Evolutionary conservation across 2,329 filamentous ascomycete species (phyloP), one percentile per base, ranked within the genome.

Genomic region (Lachnellula willkommii): DNA sequence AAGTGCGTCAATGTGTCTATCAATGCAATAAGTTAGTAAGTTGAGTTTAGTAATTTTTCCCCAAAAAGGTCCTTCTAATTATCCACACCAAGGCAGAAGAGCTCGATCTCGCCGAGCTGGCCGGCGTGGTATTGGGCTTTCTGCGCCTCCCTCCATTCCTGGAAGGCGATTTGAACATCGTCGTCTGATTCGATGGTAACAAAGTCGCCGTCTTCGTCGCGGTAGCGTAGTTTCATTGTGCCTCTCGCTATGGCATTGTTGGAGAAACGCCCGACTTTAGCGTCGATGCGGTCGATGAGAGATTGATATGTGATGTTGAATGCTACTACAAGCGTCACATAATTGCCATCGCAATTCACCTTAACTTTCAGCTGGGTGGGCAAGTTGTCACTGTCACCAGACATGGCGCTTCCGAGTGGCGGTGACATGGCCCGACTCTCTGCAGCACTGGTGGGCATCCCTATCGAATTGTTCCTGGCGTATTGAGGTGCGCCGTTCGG

Each of bases 251-350:
- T 92, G 52, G 88, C 92, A 69, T 89, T 88, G 64, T 81, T 87
- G 20, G 90, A 95, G 65, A 92, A 92, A 54, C 90, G 85, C 57
- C 88, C 88, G 56, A 99, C 82, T 72, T 99, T 99, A 28, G 91
- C 90, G 68, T 99, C 94, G 65, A 99, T 96, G 11, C 94, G 88
- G 69, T 97, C 94, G 61, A 94, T 91, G 54, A 99, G 79, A 24
- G 90, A 94, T 63, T 94, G 90, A 73, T 95, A 97, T 42, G 90
- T 88, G 66, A 97, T 97, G 70, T 95, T 96, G 73, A 90, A 95
- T 35, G 90, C 89, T 43, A 96, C 95, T 11, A 99, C 93, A n/a
- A 99, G 80, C 1, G 93, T 96, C 57, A 96, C 88, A 64, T 95
- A 95, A 68, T 92, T 94, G 47, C 88, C 88, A 57, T 94, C 90